Evolutionary conservation across 2,329 filamentous ascomycete species (phyloP).

Genomic region (Aspergillus tubingensis): DNA sequence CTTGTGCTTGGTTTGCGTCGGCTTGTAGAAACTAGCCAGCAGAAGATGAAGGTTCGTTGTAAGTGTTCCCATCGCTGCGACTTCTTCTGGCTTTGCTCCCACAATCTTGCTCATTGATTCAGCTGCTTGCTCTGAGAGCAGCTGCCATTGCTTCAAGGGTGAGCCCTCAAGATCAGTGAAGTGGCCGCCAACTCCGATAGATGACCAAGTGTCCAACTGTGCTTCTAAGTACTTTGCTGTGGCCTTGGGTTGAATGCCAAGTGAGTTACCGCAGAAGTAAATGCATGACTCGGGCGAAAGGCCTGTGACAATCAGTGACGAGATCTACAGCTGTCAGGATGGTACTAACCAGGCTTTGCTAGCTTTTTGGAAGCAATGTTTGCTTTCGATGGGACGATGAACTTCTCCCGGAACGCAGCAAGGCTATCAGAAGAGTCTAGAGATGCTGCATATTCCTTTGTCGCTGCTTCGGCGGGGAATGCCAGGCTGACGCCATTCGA

Average conservation of each 20-base stretch:
- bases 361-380: constrained; percentile 69
- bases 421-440: constrained; percentile 65
- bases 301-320: constrained; percentile 28
- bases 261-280: constrained; percentile 87
- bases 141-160: constrained; percentile 70
- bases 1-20: constrained; percentile 65
- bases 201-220: constrained; percentile 80
- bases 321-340: not conserved
- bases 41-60: constrained; percentile 78
- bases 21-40: constrained; percentile 79
- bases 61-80: constrained; percentile 84
- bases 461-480: constrained; percentile 35
- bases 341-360: constrained; percentile 37
- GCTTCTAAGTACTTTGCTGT: constrained; percentile 65
- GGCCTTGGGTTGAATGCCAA: constrained; percentile 76
- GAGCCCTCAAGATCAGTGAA: constrained; percentile 70
- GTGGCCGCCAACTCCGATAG: constrained; percentile 79
- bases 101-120: constrained; percentile 70
- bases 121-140: constrained; percentile 74
- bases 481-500: constrained; percentile 24
- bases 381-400: constrained; percentile 73
- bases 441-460: constrained; percentile 43
- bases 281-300: constrained; percentile 50
- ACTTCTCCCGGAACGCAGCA: constrained; percentile 66
- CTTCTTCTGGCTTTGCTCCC: constrained; percentile 69